These are phyloP conservation scores for Suillus subluteus DNA, from an alignment of 768 basidiomycete species.

Conservation along the genomic window DNA sequence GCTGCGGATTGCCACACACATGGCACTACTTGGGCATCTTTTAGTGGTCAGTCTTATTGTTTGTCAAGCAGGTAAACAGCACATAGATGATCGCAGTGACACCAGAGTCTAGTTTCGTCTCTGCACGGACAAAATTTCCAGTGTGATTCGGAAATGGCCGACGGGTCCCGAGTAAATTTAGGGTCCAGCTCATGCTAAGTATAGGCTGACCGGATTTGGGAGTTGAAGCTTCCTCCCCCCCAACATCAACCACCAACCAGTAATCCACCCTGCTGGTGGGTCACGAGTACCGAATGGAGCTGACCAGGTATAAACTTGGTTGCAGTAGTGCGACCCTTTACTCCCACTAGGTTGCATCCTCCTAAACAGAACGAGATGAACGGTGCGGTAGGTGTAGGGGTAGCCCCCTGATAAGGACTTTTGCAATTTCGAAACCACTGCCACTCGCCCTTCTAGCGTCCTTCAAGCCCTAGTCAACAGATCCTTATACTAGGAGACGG, in stretches of 20 bases:
- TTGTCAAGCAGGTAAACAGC: not conserved
- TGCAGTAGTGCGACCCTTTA: too few species aligned
- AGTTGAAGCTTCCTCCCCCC: not conserved
- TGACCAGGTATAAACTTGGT: too few species aligned
- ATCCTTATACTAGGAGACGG: not conserved
- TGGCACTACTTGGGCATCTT: not conserved
- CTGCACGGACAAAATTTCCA: not conserved
- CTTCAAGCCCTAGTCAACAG: not conserved
- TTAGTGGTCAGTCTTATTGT: not conserved
- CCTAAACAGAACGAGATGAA: too few species aligned
- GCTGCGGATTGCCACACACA: not conserved
- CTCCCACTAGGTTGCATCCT: too few species aligned
- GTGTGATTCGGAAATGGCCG: not conserved
- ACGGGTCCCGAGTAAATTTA: not conserved
- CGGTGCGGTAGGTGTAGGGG: not conserved
- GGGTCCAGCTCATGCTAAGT: not conserved
- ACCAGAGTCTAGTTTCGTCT: not conserved
- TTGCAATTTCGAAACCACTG: not conserved
- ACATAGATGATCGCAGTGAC: not conserved
- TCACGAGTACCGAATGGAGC: not conserved
- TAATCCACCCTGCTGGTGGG: not conserved
- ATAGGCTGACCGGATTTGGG: not conserved
- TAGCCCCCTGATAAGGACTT: not conserved
- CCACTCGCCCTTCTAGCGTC: not conserved
- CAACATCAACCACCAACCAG: not conserved